Evolutionary conservation across 2,329 filamentous ascomycete genomes (phyloP).

Genomic region (Beauveria sp.): DNA sequence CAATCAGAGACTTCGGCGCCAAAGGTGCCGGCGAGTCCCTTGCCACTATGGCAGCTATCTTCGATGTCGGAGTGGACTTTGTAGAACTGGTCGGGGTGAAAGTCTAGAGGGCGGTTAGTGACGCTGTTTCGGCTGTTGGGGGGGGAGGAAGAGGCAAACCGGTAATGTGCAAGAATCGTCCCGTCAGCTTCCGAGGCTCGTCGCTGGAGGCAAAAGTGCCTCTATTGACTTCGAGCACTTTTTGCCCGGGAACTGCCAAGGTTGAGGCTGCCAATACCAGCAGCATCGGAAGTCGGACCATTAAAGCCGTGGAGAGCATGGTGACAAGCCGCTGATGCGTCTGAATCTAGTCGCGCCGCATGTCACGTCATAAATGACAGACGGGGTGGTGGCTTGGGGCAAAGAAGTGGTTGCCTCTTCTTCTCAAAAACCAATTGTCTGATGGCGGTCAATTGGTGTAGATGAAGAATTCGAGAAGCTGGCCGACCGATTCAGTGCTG

Average conservation of each 20-base stretch:
- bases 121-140: background rate
- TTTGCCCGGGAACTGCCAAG: background rate
- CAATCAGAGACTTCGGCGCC: constrained; percentile 84
- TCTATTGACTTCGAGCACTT: background rate
- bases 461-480: background rate
- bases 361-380: background rate
- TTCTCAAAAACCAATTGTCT: background rate
- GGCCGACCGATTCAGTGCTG: background rate
- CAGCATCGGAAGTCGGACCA: constrained; percentile 6
- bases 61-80: constrained; percentile 66
- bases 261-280: background rate
- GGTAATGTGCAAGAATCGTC: constrained; percentile 82
- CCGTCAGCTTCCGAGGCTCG: constrained; percentile 44
- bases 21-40: constrained; percentile 70
- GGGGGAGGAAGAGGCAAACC: constrained; percentile 42
- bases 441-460: background rate
- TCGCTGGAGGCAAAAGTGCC: background rate
- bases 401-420: too few species aligned
- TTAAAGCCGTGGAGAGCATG: background rate
- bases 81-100: constrained; percentile 89
- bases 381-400: background rate
- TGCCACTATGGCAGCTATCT: constrained; percentile 69
- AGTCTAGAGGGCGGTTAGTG: constrained; percentile 48
- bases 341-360: constrained; percentile 1
- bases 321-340: background rate